Base-by-base conservation (phyloP, 768 basidiomycete species). In the Nidularia pulvinata region DNA sequence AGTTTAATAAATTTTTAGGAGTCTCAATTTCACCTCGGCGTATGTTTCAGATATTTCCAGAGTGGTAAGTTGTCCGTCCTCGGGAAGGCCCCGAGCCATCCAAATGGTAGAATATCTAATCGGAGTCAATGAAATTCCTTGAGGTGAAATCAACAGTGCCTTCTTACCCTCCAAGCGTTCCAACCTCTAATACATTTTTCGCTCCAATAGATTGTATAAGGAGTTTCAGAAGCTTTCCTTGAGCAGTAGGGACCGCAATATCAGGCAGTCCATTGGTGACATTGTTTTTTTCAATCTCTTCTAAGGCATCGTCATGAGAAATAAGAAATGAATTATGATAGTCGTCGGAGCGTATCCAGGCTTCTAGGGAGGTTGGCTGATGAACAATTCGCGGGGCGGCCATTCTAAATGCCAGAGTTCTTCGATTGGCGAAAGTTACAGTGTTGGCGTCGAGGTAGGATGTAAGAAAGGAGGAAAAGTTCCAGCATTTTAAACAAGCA, bases 331-430 rank as follows among this genome's bases (percentile, higher is more conserved):
- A 66, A 62, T 75, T 76, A 61, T 77, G 75, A 65, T 82, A 85
- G 25, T 61, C 54, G 58, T 85, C 83, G 5, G 77, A 77, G 59
- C 75, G 72, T n/a, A 67, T 61, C 82, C 84, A 86, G 54, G 76
- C 71, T 13, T 73, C 74, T 7, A 69, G 19, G 7, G 58, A 46
- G 2, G 66, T 65, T 16, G 55, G 43, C 14, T 54, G 33, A 51
- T 57, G 39, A 42, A 42, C 25, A 30, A 30, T 30, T 30, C 25
- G 25, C 4, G 25, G 25, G 25, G 25, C 25, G 25, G 25, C 25
- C 25, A 30, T 30, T 30, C 25, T 30, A 30, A 30, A 30, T 30
- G 25, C 4, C 25, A 4, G 25, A 30, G 25, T 42, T 11, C 39
- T 11, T 42, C 16, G 39, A 42, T 6, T 11, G 39, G 39, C 5